These are phyloP conservation scores for Capniomyces stellatus DNA, from an alignment of 371 early-diverging fungal genomes.

Conservation along the genomic window DNA sequence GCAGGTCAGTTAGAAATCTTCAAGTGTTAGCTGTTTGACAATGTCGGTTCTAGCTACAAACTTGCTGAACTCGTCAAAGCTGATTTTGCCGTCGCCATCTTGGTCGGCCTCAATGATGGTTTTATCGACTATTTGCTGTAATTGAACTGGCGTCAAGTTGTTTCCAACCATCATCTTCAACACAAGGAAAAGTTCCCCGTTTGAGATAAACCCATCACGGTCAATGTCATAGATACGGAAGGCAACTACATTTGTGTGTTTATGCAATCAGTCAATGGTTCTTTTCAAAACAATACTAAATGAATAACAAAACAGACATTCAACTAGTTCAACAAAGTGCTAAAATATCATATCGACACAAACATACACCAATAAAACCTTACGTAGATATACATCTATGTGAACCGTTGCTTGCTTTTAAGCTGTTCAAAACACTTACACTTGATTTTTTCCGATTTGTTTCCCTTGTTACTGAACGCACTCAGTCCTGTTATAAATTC, in stretches of 20 bases:
- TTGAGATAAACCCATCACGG: constrained; percentile 91
- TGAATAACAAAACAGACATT: too few species aligned
- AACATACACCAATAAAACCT: too few species aligned
- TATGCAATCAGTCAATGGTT: neutral
- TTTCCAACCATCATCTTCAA: constrained; percentile 97
- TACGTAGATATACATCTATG: too few species aligned
- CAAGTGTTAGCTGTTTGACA: constrained; percentile 84
- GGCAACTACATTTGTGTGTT: constrained; percentile 40
- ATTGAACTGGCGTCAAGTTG: constrained; percentile 80
- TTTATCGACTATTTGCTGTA: constrained; percentile 98
- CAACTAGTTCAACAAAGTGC: too few species aligned
- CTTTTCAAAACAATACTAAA: neutral
- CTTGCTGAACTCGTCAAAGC: constrained; percentile 83
- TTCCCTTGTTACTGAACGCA: constrained; percentile 82
- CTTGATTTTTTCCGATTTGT: constrained; percentile 75
- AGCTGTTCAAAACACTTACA: constrained; percentile 33
- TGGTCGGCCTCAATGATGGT: constrained; percentile 95
- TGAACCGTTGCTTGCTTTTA: too few species aligned
- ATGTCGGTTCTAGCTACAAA: constrained; percentile 87
- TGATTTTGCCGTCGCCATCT: constrained; percentile 84
- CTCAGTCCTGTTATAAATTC: constrained; percentile 89
- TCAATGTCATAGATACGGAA: constrained; percentile 99
- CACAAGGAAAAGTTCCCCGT: constrained; percentile 90
- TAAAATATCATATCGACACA: too few species aligned
- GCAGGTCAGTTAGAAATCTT: constrained; percentile 21